Conservation (phyloP, 176 grass and related monocot genomes). For the Alopecurus myosuroides region DNA sequence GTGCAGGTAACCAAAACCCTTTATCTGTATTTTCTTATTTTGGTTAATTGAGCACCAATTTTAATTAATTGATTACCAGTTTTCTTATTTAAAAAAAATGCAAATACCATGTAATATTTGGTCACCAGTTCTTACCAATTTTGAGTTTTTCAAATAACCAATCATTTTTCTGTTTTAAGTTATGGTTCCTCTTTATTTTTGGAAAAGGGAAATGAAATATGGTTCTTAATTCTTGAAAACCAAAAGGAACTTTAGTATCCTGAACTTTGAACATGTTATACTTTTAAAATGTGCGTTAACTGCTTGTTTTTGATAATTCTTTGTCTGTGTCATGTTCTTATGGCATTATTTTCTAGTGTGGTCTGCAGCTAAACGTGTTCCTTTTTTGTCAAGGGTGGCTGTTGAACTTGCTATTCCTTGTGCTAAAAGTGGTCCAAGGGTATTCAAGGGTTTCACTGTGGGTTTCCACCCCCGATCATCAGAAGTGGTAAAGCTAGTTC, state of each 20-base stretch:
- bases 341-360: neutral
- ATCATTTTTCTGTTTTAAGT: neutral
- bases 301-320: neutral
- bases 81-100: neutral
- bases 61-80: no score
- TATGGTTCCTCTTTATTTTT: neutral
- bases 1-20: conserved; percentile 65
- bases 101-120: neutral
- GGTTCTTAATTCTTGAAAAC: neutral
- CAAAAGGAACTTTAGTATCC: neutral
- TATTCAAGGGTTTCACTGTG: conserved; percentile 85
- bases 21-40: conserved; percentile 15
- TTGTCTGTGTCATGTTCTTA: conserved; percentile 3
- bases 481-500: conserved; percentile 65
- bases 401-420: conserved; percentile 83
- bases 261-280: neutral
- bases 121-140: neutral
- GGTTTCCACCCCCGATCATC: conserved; percentile 84
- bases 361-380: neutral
- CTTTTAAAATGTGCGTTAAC: neutral
- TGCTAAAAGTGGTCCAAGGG: conserved; percentile 57
- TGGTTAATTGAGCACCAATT: neutral
- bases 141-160: conserved; percentile 2
- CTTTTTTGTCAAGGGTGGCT: conserved; percentile 51
- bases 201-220: neutral